Evolutionary conservation across 2,329 filamentous ascomycete genomes (phyloP).

Genomic region (Lachnellula hyalina): DNA sequence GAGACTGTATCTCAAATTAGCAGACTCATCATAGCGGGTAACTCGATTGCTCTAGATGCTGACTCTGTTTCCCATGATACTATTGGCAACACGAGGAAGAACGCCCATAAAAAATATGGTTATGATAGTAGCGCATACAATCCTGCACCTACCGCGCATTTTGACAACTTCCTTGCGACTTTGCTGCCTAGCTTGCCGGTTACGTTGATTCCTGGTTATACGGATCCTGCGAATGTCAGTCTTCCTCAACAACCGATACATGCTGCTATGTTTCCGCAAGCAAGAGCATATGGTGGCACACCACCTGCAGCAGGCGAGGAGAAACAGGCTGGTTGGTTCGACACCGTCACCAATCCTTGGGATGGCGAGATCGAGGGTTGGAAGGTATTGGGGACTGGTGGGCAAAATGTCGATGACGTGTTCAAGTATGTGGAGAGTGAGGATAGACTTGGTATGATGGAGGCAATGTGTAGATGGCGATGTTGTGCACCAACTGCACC

Average conservation of each 20-base stretch:
- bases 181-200: conserved; percentile 82
- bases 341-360: conserved; percentile 89
- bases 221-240: conserved; percentile 83
- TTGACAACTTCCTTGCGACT: conserved; percentile 77
- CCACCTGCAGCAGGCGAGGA: conserved; percentile 31
- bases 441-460: conserved; percentile 82
- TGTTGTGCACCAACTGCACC: conserved; percentile 89
- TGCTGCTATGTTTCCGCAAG: conserved; percentile 78
- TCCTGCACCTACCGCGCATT: conserved; percentile 70
- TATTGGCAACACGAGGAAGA: conserved; percentile 30
- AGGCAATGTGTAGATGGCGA: conserved; percentile 88
- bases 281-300: conserved; percentile 59
- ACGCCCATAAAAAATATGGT: conserved; percentile 74
- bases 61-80: conserved; percentile 27
- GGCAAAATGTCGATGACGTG: conserved; percentile 90
- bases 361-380: conserved; percentile 87
- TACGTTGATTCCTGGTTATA: conserved; percentile 77
- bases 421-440: conserved; percentile 83
- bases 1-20: conserved; percentile 62
- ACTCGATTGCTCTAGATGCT: conserved; percentile 56
- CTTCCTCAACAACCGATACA: conserved; percentile 93
- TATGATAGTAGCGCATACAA: conserved; percentile 91
- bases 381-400: conserved; percentile 78
- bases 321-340: conserved; percentile 66
- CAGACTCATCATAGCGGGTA: conserved; percentile 84